Evolutionary conservation across 306 rosid species (phyloP), one percentile per base, ranked within the genome.

Genomic region (Lupinus albus): DNA sequence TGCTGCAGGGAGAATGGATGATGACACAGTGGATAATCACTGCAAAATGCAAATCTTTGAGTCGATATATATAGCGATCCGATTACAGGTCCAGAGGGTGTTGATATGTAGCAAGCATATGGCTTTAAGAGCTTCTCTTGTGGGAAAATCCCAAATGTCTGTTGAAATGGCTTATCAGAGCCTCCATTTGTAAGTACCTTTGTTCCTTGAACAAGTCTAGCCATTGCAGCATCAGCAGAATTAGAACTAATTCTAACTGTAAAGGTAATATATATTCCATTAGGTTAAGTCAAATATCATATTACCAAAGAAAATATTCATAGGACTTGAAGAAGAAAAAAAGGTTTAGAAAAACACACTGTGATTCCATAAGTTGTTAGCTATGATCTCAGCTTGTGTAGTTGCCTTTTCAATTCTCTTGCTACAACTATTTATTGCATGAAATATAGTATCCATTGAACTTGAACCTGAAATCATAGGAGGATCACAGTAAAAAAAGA

Each of bases 1-100:
- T 79, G 84, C 8, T 83, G 81, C 48, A 64, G 74, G 21, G 87
- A 75, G 55, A 78, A 69, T 8, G 89, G 73, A 56, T 81, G 58
- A 32, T 79, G 73, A 67, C 77, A 51, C 36, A 86, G 63, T 25
- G 96, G 85, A 45, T 80, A 61, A 61, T 89, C 95, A 78, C 95
- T 89, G 76, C 92, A 87, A 75, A 92, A 85, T 63, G 95, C 96
- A 16, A 89, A 46, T 76, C 89, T 82, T 72, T 79, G 76, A 5
- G 81, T 76, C 46, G 95, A 75, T 41, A 89, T 72, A 32, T 85
- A 92, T 8, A 89, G 83, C 10, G 80, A 78, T 57, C 95, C 97
- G 55, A 80, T 84, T 9, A 85, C 74, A 72, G 95, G 96, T 50
- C 84, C 96, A 66, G 83, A 42, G 28, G 78, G 7, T 49, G 92